phyloP scores from a whole-genome alignment of 1,284 basidiomycete genomes.

The Leccinum angustisporum region DNA sequence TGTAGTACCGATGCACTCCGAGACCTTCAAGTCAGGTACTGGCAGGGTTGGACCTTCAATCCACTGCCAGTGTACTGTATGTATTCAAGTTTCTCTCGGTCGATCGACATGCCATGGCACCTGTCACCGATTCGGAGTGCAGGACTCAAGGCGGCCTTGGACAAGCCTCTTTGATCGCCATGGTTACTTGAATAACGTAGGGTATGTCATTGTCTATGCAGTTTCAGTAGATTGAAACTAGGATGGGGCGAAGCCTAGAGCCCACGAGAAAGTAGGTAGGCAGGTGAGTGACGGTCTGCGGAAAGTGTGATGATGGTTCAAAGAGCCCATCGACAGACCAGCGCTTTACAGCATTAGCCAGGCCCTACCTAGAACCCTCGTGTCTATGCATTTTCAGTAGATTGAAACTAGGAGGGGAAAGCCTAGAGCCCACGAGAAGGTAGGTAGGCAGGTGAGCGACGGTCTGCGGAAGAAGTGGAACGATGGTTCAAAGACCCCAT shows the following conservation, averaged over 20 bases:
- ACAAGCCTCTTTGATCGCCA: background rate
- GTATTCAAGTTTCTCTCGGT: background rate
- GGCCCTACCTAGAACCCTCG: too few relatives aligned
- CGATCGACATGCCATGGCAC: background rate
- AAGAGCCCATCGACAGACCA: background rate
- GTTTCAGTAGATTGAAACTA: background rate
- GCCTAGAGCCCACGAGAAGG: too few relatives aligned
- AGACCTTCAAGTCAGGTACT: background rate
- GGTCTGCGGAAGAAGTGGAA: background rate
- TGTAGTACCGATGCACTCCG: too few relatives aligned
- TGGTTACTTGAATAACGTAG: background rate
- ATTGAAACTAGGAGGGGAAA: background rate
- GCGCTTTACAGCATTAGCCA: background rate
- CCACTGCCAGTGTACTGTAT: too few relatives aligned
- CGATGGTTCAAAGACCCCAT: background rate
- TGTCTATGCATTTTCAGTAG: background rate
- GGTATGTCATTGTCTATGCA: background rate
- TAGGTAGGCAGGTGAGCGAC: too few relatives aligned
- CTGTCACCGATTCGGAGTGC: background rate
- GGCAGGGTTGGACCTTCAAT: background rate
- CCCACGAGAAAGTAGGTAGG: too few relatives aligned
- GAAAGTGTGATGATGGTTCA: background rate
- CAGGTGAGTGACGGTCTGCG: background rate
- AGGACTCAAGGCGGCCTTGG: background rate
- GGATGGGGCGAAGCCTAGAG: background rate